Conservation (phyloP, 1,284 basidiomycete genomes). For the Anthracocystis panici-leucophaei region DNA sequence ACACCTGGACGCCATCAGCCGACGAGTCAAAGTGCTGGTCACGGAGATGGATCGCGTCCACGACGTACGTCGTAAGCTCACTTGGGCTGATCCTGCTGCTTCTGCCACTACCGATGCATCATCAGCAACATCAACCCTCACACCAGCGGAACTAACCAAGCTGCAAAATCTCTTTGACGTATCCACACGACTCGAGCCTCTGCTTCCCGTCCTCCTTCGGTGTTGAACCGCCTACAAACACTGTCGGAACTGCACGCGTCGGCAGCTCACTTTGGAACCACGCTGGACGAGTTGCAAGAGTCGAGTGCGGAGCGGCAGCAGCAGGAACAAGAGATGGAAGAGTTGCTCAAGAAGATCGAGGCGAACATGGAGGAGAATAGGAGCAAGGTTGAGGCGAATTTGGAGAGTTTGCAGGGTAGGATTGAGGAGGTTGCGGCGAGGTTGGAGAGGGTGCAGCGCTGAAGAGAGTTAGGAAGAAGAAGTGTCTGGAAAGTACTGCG, state of each 20-base stretch:
- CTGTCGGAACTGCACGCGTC: constrained; percentile 84
- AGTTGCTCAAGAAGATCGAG: constrained; percentile 75
- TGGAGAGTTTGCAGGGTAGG: constrained; percentile 78
- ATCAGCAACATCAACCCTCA: constrained; percentile 22
- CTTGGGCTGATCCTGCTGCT: constrained; percentile 68
- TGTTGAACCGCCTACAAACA: constrained; percentile 87
- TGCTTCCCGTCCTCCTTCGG: constrained; percentile 88
- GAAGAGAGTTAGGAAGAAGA: background rate
- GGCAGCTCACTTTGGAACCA: constrained; percentile 77
- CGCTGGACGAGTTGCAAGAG: constrained; percentile 78
- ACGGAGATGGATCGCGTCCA: constrained; percentile 90
- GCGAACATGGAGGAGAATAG: constrained; percentile 77
- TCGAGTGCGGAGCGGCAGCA: constrained; percentile 77
- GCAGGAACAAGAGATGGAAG: constrained; percentile 77
- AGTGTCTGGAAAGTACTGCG: too few species aligned
- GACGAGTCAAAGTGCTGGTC: constrained; percentile 89
- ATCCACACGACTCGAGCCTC: constrained; percentile 83
- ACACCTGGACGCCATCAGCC: constrained; percentile 94
- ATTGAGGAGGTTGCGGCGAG: constrained; percentile 79
- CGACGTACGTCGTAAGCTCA: constrained; percentile 71
- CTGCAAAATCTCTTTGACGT: constrained; percentile 75
- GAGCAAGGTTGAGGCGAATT: constrained; percentile 62
- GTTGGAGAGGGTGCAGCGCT: constrained; percentile 71
- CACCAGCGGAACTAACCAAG: constrained; percentile 33
- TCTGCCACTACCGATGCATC: constrained; percentile 1